Base-by-base conservation (phyloP, 352 stramenopile genomes). In the Aphanomyces astaci region DNA sequence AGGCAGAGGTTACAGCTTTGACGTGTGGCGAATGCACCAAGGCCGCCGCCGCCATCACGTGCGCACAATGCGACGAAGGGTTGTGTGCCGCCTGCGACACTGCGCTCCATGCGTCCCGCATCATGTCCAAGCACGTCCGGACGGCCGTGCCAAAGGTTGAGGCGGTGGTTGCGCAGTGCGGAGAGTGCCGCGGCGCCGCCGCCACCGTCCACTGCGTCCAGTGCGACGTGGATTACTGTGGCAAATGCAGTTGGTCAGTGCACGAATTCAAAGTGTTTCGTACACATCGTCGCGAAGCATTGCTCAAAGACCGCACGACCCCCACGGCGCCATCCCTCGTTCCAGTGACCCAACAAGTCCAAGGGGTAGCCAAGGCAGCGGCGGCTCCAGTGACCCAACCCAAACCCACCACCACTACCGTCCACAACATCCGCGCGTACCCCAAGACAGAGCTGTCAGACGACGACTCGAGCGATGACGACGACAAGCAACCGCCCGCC, bases 181-280 rank as follows among this genome's bases (percentile, higher is more conserved):
- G 36, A 17, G 62, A 68, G 27, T 68, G 62, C 51, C 62, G 62
- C 31, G 22, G 10, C 3, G 27, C 9, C n/a, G 31, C 24, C 2
- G 45, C 62, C 27, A 54, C 59, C 9, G 62, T 68, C 11, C 62
- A 49, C 43, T 68, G 62, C 62, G 43, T 28, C 17, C 56, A 68
- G 36, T 68, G 62, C 51, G 62, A 57, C 7, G 17, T 68, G 0
- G 62, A 68, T n/a, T 68, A 57, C 32, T 68, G 62, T 43, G 36
- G n/a, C 10, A 51, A 59, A 19, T 68, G 62, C 62, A 51, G 27
- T n/a, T 68, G 62, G 62, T 30, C 53, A 11, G 54, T 68, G 31
- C 62, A 68, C 51, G 62, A 68, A 27, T 68, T 68, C 46, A 49
- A 51, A n/a, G 62, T 68, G 15, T 68, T 68, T 30, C 62, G 62